Conservation (phyloP, 2,329 filamentous ascomycete species). For the Spiromastix sp. region DNA sequence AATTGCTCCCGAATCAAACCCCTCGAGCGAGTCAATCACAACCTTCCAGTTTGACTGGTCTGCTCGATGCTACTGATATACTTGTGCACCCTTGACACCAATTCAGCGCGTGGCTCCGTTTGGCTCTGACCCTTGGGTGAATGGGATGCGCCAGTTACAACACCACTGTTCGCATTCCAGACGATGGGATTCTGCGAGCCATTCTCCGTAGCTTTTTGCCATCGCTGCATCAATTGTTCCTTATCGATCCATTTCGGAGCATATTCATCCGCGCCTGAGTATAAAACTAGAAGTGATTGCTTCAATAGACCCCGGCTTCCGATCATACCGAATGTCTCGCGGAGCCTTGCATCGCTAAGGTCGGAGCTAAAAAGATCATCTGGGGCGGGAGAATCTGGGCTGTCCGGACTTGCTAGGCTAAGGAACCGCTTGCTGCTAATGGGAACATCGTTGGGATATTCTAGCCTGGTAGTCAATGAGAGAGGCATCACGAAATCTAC, state of each 20-base stretch:
- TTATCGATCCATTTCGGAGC: conserved; percentile 36
- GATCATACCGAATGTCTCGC: conserved; percentile 52
- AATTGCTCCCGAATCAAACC: too few species aligned
- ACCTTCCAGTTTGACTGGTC: too few species aligned
- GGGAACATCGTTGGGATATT: conserved; percentile 27
- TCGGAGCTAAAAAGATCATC: conserved; percentile 88
- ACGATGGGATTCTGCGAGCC: conserved; percentile 20
- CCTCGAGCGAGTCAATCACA: too few species aligned
- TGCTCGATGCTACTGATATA: conserved; percentile 23
- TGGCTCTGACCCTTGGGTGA: conserved; percentile 40
- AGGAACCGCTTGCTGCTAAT: conserved; percentile 50
- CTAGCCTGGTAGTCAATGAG: conserved; percentile 22
- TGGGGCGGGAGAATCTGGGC: conserved; percentile 50
- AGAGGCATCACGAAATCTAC: conserved; percentile 24
- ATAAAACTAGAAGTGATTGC: conserved; percentile 33
- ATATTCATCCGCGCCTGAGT: conserved; percentile 38
- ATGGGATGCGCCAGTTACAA: conserved; percentile 40
- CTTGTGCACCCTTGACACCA: conserved; percentile 24
- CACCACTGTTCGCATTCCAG: conserved; percentile 40
- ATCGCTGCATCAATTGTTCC: conserved; percentile 31
- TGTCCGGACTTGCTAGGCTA: conserved; percentile 43
- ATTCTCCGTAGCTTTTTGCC: conserved; percentile 31
- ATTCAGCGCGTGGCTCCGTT: conserved; percentile 24
- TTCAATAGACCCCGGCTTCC: conserved; percentile 25
- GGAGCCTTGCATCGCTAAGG: conserved; percentile 48